A percentile compares a stretch with the other conserved stretches of the same genome.
Conservation (phyloP, 441 rosid species). For the Dalechampia spathulata region DNA sequence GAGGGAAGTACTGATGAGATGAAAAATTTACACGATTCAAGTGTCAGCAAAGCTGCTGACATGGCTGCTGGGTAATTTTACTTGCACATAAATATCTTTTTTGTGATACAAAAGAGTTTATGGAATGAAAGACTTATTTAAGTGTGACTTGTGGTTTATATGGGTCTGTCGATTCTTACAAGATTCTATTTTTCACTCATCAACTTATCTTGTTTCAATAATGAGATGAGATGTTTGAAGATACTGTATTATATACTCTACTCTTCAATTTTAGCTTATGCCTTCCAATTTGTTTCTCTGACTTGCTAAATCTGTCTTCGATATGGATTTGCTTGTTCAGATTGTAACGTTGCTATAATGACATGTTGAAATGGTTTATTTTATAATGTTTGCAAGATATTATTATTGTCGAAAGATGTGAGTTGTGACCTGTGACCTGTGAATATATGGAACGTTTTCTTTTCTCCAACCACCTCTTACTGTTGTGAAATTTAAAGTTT, state of each 20-base stretch:
- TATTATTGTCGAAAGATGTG: background rate
- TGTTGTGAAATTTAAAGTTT: constrained; percentile 7
- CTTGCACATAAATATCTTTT: constrained; percentile 4
- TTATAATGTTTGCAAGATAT: background rate
- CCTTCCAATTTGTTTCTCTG: background rate
- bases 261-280: background rate
- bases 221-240: background rate
- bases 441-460: background rate
- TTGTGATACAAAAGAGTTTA: background rate
- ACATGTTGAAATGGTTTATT: background rate
- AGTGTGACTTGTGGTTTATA: background rate
- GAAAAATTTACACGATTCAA: constrained; percentile 65
- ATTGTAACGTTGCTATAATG: background rate
- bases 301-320: constrained; percentile 1
- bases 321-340: background rate
- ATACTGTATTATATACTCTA: background rate
- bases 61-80: constrained; percentile 83
- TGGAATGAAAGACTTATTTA: background rate
- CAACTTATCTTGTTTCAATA: background rate
- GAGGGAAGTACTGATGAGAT: constrained; percentile 67
- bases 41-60: constrained; percentile 94
- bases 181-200: background rate
- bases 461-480: background rate
- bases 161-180: background rate
- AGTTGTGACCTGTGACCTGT: too few relatives aligned